Base-by-base conservation (phyloP, 2,329 filamentous ascomycete species). In the Fusarium nodosum region DNA sequence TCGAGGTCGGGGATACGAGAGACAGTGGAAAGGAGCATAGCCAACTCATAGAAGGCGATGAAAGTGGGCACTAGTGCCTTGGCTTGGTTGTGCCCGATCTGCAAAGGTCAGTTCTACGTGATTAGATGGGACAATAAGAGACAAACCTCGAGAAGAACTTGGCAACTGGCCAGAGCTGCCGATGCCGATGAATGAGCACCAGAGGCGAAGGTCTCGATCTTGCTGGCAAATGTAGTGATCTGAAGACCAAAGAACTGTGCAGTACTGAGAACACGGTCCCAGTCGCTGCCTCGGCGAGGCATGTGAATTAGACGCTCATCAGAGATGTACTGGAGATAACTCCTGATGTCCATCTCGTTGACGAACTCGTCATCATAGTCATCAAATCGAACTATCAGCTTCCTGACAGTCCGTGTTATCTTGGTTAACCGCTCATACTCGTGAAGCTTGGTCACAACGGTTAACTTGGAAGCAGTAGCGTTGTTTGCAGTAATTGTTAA, bases 201-300 rank as follows among this genome's bases (percentile, higher is more conserved):
- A 7, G 66, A 52, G 1, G 66, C 64, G 22, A 77, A 75, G 0
- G 46, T n/a, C 10, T 77, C 75, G 3, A 82, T 74, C 22, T 75
- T 76, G 26, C 69, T 67, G 9, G 78, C 78, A 20, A 82, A 81
- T 5, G 75, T 72, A 60, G 76, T 78, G 18, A 82, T 72, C 61
- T 82, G 80, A 7, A 81, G 73, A 5, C 79, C 80, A 44, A 81
- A 82, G 74, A 79, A 81, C 60, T 82, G 79, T 5, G 80, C 80
- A 18, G 78, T 76, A 39, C 77, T 79, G 31, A 82, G 70, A 2
- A 82, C 79, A 2, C 78, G 76, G 56, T 82, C 80, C 80, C 80
- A 82, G 47, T 79, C 76, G 53, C 79, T 81, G n/a, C 79, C 80
- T 39, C 77, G 72, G 7, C 74, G 73, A 4, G 80, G 80, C 79